Evolutionary conservation across 345 rosid genomes (phyloP), one percentile per base, ranked within the genome.

Genomic region (Sisymbrium altissimum): DNA sequence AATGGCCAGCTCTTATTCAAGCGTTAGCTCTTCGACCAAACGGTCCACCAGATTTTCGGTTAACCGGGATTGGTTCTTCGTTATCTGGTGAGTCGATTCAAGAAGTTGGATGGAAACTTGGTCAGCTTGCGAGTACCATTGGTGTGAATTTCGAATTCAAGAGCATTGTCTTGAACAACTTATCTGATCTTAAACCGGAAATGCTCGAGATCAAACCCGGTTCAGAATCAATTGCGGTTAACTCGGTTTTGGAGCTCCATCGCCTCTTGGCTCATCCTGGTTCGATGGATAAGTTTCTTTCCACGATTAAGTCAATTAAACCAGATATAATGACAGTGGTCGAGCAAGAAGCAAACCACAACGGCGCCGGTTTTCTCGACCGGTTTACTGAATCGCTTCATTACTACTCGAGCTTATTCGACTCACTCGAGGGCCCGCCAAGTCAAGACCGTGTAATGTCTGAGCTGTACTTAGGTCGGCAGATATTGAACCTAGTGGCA

Each of bases 1-100:
- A 93, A 78, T 93, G 97, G 98, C 96, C 98, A 46, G 96, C 97
- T 8, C 76, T 93, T 7, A 86, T 93, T 85, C 98, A 93, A 76
- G 98, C 98, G n/a, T 84, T 93, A 4, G 97, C 98, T 2, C 74
- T 86, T 3, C 81, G 98, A 4, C 92, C 88, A 1, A 86, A 86
- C 5, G 98, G 96, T 2, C 91, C 98, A 8, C 96, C 98, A 0
- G 79, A 83, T 10, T 91, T 93, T 60, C 87, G 92, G 49, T 79
- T 93, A 39, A 93, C 98, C 9, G 96, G 96, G 8, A 88, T 93
- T n/a, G 97, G 96, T 2, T 87, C 88, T 15, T 93, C 92, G 9
- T 80, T 83, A 61, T 84, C 85, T 12, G 87, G 86, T 15, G 93
- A 89, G 36, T 76, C 83, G 7, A 72, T 93, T 52, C 91, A 83